Base-by-base conservation (phyloP, 345 rosid genomes). In the Mangifera indica region DNA sequence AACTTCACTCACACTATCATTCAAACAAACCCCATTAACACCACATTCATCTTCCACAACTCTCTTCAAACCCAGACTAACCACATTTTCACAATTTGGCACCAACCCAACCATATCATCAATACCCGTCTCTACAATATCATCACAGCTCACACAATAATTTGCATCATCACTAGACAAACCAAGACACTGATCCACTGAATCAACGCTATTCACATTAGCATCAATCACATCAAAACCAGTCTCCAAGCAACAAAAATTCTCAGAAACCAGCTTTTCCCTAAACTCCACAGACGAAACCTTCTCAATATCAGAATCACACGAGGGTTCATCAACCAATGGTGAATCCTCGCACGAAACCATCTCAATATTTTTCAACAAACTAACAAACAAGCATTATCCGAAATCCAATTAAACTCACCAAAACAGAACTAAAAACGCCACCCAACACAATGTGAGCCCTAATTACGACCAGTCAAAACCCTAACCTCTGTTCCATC, bases 381-480 rank as follows among this genome's bases (percentile, higher is more conserved):
- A 81, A 64, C 71, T 6, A 79, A 42, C 22, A 26, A 53, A 53
- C 17, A 69, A 14, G 72, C 54, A 69, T 75, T 29, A 8, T 66
- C 44, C 2, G 46, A 66, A 58, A 59, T 14, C 44, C 34, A 48
- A 70, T 34, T 56, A 45, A 65, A 40, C 25, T n/a, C 24, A 14
- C 10, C 15, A 57, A 21, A 73, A 17, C 24, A 24, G 2, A 76
- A 42, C 44, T 18, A 66, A 34, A 71, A 60, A 58, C 63, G 53
- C 66, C 69, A 70, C 70, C 48, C 64, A 57, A 77, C 17, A 62
- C 72, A 84, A 82, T 66, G 74, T 82, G 73, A 66, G 78, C 64
- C 32, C 76, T 74, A 72, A 76, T 44, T 76, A 67, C 74, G 79
- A 48, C 76, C 75, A 76, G 71, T 75, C 65, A 77, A 69, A 78